Base-by-base conservation (phyloP, 2,329 filamentous ascomycete species). In the Claviceps paspali region DNA sequence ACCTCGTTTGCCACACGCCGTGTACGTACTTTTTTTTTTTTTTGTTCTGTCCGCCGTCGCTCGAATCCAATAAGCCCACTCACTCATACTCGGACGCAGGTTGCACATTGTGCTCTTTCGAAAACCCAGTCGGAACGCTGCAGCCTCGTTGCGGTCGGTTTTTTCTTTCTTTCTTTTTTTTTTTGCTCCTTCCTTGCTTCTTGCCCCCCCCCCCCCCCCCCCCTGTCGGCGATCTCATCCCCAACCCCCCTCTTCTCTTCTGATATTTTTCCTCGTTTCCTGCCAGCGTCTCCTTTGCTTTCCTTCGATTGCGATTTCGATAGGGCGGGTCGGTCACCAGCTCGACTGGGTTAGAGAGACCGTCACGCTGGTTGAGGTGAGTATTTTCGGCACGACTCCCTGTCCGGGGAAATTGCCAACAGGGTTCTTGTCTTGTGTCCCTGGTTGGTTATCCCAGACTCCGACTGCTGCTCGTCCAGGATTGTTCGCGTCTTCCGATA, bases 1-100 rank as follows among this genome's bases (percentile, higher is more conserved):
- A n/a, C n/a, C n/a, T n/a, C n/a, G n/a, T n/a, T 36, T 32, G 38
- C 38, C 38, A 39, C 33, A 33, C n/a, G n/a, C 29, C 24, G 33
- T 17, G 24, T 15, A 19, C n/a, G 24, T 4, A 10, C 9, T 6
- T 7, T n/a, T 14, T 14, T 12, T 14, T 17, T 5, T 18, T 29
- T 8, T 21, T 26, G 29, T 29, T 24, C 29, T 31, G n/a, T n/a
- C 29, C 32, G 32, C 32, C 32, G 26, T 34, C 32, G 22, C 32
- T 33, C 30, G n/a, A 11, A 34, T 37, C 35, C 27, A 31, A 8
- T 29, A 27, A 32, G n/a, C 18, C 8, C 10, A 17, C 29, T 4
- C 12, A 27, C 26, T n/a, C 26, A 12, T n/a, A 15, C 27, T 14
- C 28, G 18, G 17, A 22, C 27, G 8, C 19, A 34, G 17, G 18